Percentiles rank a stretch among this genome's conserved stretches.
Conservation (phyloP, 2,329 filamentous ascomycete genomes). For the Geoglossum cookeanum region DNA sequence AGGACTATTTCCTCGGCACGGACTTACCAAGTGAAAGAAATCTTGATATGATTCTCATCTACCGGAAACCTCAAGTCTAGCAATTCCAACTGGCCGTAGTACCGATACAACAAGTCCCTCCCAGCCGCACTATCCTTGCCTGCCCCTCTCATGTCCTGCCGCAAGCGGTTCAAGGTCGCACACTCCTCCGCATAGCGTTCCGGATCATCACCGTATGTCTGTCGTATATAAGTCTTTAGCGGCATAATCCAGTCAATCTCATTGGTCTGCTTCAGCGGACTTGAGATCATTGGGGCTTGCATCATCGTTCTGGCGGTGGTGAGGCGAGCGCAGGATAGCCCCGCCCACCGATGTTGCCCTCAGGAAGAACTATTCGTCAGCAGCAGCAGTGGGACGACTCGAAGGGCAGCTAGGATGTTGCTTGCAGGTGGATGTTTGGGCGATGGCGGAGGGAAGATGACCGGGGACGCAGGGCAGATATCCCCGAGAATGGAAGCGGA, state of each 20-base stretch:
- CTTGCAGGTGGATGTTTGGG: background rate
- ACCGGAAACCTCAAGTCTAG: slow-evolving; percentile 89
- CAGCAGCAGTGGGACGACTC: background rate
- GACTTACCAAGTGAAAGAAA: slow-evolving; percentile 83
- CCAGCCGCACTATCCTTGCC: slow-evolving; percentile 92
- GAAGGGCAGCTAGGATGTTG: background rate
- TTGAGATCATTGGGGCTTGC: slow-evolving; percentile 89
- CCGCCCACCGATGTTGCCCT: background rate
- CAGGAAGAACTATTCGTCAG: background rate
- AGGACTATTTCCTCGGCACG: no score
- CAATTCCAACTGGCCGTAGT: slow-evolving; percentile 92
- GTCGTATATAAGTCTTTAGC: slow-evolving; percentile 79
- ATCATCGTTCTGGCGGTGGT: slow-evolving; percentile 25
- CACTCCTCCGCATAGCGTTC: slow-evolving; percentile 94
- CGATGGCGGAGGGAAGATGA: background rate
- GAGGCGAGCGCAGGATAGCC: slow-evolving; percentile 3
- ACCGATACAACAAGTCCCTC: slow-evolving; percentile 82
- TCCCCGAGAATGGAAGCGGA: background rate
- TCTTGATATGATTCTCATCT: slow-evolving; percentile 98
- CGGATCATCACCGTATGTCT: slow-evolving; percentile 89
- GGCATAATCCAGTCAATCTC: slow-evolving; percentile 96
- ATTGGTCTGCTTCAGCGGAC: slow-evolving; percentile 81
- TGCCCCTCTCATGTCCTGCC: slow-evolving; percentile 95
- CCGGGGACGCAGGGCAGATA: background rate
- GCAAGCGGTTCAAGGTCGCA: slow-evolving; percentile 75